Percentiles rank a stretch among this genome's conserved stretches.
Evolutionary conservation across 345 rosid species (phyloP).

Genomic region (Nephelium lappaceum): DNA sequence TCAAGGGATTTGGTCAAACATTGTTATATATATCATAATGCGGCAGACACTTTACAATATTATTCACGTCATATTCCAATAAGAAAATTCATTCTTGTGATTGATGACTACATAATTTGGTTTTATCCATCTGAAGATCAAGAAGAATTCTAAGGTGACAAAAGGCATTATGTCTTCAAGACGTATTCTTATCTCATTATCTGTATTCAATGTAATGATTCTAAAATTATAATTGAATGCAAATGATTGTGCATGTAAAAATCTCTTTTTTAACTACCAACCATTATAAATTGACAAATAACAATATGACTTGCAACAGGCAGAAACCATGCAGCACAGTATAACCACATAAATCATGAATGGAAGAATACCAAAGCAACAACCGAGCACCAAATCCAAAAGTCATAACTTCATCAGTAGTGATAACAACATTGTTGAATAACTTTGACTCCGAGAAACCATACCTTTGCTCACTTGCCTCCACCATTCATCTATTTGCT

Average conservation of each 20-base stretch:
- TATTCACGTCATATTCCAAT: too few species aligned
- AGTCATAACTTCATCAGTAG: conserved; percentile 9
- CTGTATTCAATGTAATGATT: background rate
- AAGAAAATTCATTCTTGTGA: background rate
- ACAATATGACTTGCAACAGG: background rate
- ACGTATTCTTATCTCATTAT: background rate
- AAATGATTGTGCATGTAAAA: background rate
- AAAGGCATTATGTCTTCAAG: background rate
- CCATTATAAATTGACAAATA: background rate
- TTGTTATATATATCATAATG: background rate
- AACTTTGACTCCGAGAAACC: conserved; percentile 13
- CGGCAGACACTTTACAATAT: background rate
- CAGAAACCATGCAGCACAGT: conserved; percentile 11
- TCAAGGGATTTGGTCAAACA: too few species aligned
- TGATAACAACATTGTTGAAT: conserved; percentile 1
- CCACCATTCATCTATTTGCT: conserved; percentile 99
- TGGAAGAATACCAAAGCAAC: background rate
- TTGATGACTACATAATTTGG: background rate
- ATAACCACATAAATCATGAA: conserved; percentile 1
- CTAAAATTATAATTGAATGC: background rate
- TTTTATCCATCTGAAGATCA: background rate
- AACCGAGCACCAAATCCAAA: background rate
- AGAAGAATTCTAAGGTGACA: background rate
- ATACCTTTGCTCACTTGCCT: conserved; percentile 87
- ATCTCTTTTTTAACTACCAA: background rate